Conservation (phyloP, 2,329 filamentous ascomycete genomes). For the Paradendryphiella salina region DNA sequence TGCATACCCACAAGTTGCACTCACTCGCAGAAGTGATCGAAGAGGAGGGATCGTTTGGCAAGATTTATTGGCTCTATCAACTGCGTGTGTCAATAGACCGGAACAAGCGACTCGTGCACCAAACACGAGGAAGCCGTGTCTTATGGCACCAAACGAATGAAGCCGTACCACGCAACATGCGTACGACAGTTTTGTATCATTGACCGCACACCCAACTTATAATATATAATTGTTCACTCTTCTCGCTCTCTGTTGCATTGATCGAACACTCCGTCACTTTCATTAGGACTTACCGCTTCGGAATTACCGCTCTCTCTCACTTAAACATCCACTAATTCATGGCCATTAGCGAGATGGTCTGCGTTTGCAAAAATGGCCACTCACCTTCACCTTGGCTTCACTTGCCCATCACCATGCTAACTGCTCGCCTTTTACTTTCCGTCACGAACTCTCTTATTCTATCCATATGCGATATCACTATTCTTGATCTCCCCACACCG, state of each 20-base stretch:
- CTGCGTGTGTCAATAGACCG: not conserved
- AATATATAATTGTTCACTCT: not conserved
- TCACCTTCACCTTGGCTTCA: conserved; percentile 5
- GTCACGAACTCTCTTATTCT: not conserved
- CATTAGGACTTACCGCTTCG: not conserved
- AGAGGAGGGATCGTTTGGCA: not conserved
- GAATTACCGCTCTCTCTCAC: not conserved
- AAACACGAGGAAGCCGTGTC: no score
- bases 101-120: no score
- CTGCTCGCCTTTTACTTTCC: not conserved
- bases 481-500: not conserved
- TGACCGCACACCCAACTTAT: no score
- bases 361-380: not conserved
- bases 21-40: not conserved
- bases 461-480: not conserved
- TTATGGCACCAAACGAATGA: not conserved
- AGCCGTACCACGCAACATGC: not conserved
- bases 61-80: not conserved
- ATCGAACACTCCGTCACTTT: no score
- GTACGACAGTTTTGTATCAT: not conserved
- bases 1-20: not conserved
- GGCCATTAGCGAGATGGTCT: not conserved
- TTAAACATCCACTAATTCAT: not conserved
- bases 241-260: not conserved
- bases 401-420: not conserved